Evolutionary conservation across 2,329 filamentous ascomycete genomes (phyloP).

Genomic region (Hypoxylon sp.): DNA sequence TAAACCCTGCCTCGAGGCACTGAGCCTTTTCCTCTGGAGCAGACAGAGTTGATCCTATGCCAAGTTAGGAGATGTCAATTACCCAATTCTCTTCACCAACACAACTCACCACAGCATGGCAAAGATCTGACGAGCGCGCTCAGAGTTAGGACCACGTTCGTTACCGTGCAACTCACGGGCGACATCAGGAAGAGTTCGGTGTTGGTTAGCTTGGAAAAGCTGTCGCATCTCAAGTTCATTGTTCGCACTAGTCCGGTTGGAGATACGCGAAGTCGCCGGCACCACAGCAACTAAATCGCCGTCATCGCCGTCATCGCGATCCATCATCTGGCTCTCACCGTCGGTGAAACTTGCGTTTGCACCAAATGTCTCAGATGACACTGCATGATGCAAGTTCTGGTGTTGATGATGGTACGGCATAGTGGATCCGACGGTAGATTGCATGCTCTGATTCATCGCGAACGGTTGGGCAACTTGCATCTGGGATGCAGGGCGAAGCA

Average conservation of each 20-base stretch:
- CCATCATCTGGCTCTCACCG: conserved; percentile 71
- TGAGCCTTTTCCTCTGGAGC: conserved; percentile 82
- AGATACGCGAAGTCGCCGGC: conserved; percentile 64
- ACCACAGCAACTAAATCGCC: conserved; percentile 66
- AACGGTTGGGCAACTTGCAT: conserved; percentile 67
- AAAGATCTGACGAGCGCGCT: conserved; percentile 87
- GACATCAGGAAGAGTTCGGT: conserved; percentile 78
- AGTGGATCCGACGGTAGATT: conserved; percentile 61
- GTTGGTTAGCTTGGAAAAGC: conserved; percentile 78
- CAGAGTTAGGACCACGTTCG: conserved; percentile 84
- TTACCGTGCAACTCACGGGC: conserved; percentile 83
- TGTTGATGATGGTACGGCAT: conserved; percentile 63
- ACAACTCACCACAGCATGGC: conserved; percentile 85
- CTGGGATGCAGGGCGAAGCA: conserved; percentile 71
- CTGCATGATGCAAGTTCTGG: conserved; percentile 62
- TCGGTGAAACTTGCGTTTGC: conserved; percentile 70
- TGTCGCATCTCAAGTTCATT: conserved; percentile 87
- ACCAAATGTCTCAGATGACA: conserved; percentile 69
- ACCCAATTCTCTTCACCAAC: neutral
- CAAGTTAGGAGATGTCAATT: conserved; percentile 47
- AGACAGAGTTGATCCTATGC: conserved; percentile 79
- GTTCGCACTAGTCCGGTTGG: conserved; percentile 78
- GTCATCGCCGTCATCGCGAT: conserved; percentile 72
- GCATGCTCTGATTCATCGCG: conserved; percentile 66
- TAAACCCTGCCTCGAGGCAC: conserved; percentile 95